Evolutionary conservation across 2,329 filamentous ascomycete genomes (phyloP), one percentile per base, ranked within the genome.

Genomic region (Colletotrichum sp.): DNA sequence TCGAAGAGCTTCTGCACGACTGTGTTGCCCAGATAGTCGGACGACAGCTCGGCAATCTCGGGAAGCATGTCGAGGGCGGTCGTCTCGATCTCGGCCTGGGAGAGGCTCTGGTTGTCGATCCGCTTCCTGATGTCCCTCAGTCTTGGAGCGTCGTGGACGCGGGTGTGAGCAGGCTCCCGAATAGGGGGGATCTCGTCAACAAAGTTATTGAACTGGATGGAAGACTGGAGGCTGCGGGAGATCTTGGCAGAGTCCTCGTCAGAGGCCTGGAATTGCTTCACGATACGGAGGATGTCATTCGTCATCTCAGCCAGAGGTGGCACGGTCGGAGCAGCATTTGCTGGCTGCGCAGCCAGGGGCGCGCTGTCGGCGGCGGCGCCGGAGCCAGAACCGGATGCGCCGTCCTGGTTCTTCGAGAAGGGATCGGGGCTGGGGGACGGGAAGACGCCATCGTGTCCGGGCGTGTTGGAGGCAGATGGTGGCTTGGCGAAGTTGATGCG

Each of bases 1-100:
- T 99, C 96, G 82, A 99, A 99, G 62, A 99, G 89, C 86, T 99
- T 99, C 87, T 99, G 97, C 22, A 99, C 96, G n/a, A 99, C 97
- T 0, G 97, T 99, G 86, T 99, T 99, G 80, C 97, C 97, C 36
- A 99, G 91, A 81, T 99, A 99, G 85, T 99, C 97, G 0, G 96
- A 98, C 4, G 97, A 91, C 28, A 99, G 89, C 85, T 99, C 97
- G 6, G 96, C 95, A 83, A 99, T 97, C 84, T 99, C 97, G 12
- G 96, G 95, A 18, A 99, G 91, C 97, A 99, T 99, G 77, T 95
- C 95, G 77, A 95, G 90, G 55, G 97, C 97, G 78, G 97, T 98
- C 78, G 93, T 94, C 85, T 99, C 97, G 79, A 99, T 98, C 84
- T 99, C 97, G 22, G 93, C 89, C 76, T 94, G 91, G 2, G 95